Evolutionary conservation across 116 monocot species (phyloP), one percentile per base, ranked within the genome.

Genomic region (Cymodocea nodosa): DNA sequence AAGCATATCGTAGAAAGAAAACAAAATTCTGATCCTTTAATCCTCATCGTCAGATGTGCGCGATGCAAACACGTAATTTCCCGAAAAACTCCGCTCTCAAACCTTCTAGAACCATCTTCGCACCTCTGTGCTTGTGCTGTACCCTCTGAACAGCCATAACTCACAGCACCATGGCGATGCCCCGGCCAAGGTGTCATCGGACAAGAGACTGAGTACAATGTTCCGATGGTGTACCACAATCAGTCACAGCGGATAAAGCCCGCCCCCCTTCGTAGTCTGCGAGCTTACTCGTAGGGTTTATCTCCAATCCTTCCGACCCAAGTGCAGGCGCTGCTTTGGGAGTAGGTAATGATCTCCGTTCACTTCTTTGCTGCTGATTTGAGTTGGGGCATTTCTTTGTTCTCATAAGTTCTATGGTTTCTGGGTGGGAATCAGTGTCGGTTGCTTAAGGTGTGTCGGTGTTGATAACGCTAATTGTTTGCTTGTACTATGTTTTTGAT

Each of bases 261-360:
- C 60, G 60, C 35, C 35, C 60, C 35, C 15, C 0, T 35, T 2
- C 8, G 36, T 1, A 23, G 60, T 60, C 16, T 56, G 22, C 7
- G 12, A 23, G 56, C 56, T 56, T 35, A 12, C 36, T 64, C 14
- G 50, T 22, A 49, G 61, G 61, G 34, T 61, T 39, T 61, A 61
- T 61, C 61, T 37, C 36, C 2, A 0, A 50, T 12, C 24, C 23
- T 19, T 6, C 6, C 22, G 16, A 17, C 64, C 0, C 40, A 15
- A 63, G 44, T 11, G 19, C 0, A 37, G 36, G 36, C 63, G 20
- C 15, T 63, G 40, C 44, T 17, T 50, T 15, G 23, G 14, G 8
- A 13, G 49, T 16, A 6, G 23, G 50, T 64, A 49, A 64, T 50
- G 24, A 4, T 23, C 48, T 5, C 5, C 17, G 18, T 64, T 50